Evolutionary conservation across 2,329 filamentous ascomycete species (phyloP).

Genomic region (Plectosphaerella cucumerina): DNA sequence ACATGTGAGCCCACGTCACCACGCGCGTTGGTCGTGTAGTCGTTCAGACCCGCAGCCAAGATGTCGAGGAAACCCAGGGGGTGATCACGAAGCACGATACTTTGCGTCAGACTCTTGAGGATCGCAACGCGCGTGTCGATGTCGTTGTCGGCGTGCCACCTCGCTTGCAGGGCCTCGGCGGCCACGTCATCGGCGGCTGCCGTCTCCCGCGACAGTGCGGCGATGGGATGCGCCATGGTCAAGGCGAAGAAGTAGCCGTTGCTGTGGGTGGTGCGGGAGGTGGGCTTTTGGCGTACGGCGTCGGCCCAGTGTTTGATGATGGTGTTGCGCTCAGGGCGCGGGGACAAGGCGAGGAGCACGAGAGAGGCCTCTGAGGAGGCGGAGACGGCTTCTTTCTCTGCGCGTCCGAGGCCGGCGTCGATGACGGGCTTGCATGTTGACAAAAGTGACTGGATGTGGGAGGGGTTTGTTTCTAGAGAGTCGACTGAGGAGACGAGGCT

Average conservation of each 20-base stretch:
- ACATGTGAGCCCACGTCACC: slow-evolving; percentile 90
- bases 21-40: slow-evolving; percentile 85
- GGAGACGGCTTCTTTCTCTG: slow-evolving; percentile 45
- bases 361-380: slow-evolving; percentile 48
- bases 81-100: slow-evolving; percentile 37
- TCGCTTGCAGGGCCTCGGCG: slow-evolving; percentile 40
- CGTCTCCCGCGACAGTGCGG: slow-evolving; percentile 6
- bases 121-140: slow-evolving; percentile 53
- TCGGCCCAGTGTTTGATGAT: slow-evolving; percentile 44
- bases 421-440: slow-evolving; percentile 27
- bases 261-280: slow-evolving; percentile 31
- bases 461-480: slow-evolving; percentile 1
- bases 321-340: slow-evolving; percentile 25
- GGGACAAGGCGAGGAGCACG: slow-evolving; percentile 42
- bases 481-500: slow-evolving; percentile 6
- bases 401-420: slow-evolving; percentile 41
- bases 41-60: slow-evolving; percentile 63
- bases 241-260: slow-evolving; percentile 51
- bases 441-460: slow-evolving; percentile 16
- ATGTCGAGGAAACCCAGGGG: slow-evolving; percentile 37
- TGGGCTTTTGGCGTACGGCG: slow-evolving; percentile 28
- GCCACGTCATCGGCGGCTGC: slow-evolving; percentile 24
- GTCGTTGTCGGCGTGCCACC: slow-evolving; percentile 48
- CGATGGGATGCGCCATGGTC: slow-evolving; percentile 42
- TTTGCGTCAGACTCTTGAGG: slow-evolving; percentile 48